Percentiles rank a stretch among this genome's conserved stretches.
phyloP scores from a whole-genome alignment of 495 filamentous ascomycete species.

The Polyplosphaeria fusca region DNA sequence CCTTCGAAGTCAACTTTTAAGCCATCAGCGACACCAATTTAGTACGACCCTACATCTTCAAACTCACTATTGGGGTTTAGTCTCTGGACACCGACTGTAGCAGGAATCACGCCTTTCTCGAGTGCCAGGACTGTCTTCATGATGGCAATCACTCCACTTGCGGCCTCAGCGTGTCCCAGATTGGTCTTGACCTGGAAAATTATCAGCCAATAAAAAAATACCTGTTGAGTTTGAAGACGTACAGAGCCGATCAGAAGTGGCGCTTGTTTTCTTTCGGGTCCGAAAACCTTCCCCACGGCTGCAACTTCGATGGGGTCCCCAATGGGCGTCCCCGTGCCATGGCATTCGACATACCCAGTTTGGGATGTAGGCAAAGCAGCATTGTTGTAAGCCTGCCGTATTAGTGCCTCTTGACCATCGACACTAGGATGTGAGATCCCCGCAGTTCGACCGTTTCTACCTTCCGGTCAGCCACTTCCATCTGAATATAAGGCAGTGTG shows the following conservation, averaged over 20 bases:
- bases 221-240: not conserved
- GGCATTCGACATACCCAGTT: constrained; percentile 43
- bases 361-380: constrained; percentile 35
- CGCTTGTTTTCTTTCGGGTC: constrained; percentile 43
- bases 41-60: constrained; percentile 3
- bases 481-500: not conserved
- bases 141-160: constrained; percentile 34
- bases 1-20: constrained; percentile 17
- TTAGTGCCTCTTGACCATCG: constrained; percentile 30
- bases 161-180: constrained; percentile 41
- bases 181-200: constrained; percentile 37
- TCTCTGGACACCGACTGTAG: constrained; percentile 6
- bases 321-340: constrained; percentile 44
- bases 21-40: not conserved
- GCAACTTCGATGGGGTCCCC: constrained; percentile 45
- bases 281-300: constrained; percentile 37
- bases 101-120: constrained; percentile 35
- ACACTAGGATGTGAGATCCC: constrained; percentile 18
- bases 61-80: constrained; percentile 37
- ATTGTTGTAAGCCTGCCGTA: constrained; percentile 32
- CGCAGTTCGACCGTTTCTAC: constrained; percentile 19
- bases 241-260: constrained; percentile 34
- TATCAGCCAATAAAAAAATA: not conserved
- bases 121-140: constrained; percentile 37
- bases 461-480: not conserved